phyloP scores from a whole-genome alignment of 139 green algal genomes.

The Mychonastes homosphaera region DNA sequence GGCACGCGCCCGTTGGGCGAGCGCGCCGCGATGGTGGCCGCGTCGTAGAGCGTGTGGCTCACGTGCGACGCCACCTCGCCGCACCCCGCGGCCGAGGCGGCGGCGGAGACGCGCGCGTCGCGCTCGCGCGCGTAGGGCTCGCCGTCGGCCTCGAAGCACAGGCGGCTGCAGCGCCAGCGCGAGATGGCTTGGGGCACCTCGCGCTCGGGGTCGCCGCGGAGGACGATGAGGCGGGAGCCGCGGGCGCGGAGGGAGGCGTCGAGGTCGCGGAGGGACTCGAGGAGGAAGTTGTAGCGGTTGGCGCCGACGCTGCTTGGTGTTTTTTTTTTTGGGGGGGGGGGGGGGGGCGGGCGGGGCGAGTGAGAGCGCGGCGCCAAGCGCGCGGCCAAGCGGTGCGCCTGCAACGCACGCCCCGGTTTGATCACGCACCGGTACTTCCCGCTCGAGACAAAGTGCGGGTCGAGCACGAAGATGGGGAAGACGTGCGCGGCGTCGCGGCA shows the following conservation, averaged over 20 bases:
- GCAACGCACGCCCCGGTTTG: too few species aligned
- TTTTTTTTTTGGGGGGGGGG: too few species aligned
- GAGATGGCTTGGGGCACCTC: too few species aligned
- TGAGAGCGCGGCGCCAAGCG: too few species aligned
- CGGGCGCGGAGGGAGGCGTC: conserved; percentile 44
- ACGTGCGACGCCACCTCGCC: conserved; percentile 29
- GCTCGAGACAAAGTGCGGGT: conserved; percentile 58
- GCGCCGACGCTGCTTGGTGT: conserved; percentile 47
- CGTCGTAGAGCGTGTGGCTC: conserved; percentile 81
- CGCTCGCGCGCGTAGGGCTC: conserved; percentile 66
- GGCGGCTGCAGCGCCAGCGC: too few species aligned
- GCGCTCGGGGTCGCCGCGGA: conserved; percentile 59
- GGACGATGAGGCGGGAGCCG: conserved; percentile 54
- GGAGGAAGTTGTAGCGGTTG: conserved; percentile 75
- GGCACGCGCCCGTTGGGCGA: conserved; percentile 37
- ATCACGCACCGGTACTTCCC: conserved; percentile 36
- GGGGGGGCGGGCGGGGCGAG: too few species aligned
- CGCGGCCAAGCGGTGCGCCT: too few species aligned
- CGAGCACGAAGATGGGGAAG: conserved; percentile 77
- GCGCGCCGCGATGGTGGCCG: conserved; percentile 33
- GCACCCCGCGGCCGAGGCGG: conserved; percentile 39
- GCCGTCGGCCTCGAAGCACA: conserved; percentile 82
- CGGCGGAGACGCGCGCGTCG: conserved; percentile 35
- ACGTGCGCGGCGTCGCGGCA: conserved; percentile 32
- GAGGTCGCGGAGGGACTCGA: conserved; percentile 71